A percentile compares a stretch with the other conserved stretches of the same genome.
These are phyloP conservation scores for Phragmites australis DNA, from an alignment of 176 grass and related monocot genomes.

Conservation along the genomic window DNA sequence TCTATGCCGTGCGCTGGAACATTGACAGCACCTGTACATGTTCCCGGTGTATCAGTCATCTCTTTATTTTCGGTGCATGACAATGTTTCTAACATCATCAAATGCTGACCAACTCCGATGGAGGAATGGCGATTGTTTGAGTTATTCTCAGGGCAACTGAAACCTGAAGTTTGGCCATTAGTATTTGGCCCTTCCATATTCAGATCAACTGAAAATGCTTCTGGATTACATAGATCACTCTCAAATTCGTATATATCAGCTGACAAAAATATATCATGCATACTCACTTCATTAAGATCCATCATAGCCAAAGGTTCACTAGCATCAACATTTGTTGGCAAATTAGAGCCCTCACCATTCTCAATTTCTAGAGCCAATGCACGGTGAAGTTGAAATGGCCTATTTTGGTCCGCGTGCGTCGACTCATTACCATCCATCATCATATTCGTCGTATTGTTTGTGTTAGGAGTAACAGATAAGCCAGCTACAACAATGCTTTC, in stretches of 20 bases:
- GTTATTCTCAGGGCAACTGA: not conserved
- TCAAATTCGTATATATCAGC: conserved; percentile 47
- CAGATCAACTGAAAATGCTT: conserved; percentile 15
- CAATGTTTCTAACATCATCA: not conserved
- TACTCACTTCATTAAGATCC: conserved; percentile 37
- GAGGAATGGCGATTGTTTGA: not conserved
- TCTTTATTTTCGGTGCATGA: conserved; percentile 15
- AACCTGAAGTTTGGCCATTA: not conserved
- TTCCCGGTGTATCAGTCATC: not conserved
- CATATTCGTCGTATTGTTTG: too few species aligned
- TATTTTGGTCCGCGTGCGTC: too few species aligned
- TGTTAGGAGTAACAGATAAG: too few species aligned
- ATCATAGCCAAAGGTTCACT: conserved; percentile 31
- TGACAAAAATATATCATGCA: conserved; percentile 44
- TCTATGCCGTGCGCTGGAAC: conserved; percentile 1
- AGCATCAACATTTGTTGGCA: not conserved
- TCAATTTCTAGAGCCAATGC: too few species aligned
- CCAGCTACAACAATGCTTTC: too few species aligned
- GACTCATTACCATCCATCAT: too few species aligned
- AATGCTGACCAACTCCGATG: not conserved
- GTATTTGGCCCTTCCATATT: not conserved
- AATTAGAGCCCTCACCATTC: not conserved
- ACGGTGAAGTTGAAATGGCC: too few species aligned
- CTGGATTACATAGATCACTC: conserved; percentile 7
- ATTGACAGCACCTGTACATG: not conserved